Evolutionary conservation across 176 grass and related monocot genomes (phyloP), one percentile per base, ranked within the genome.

Genomic region (Musa schizocarpa): DNA sequence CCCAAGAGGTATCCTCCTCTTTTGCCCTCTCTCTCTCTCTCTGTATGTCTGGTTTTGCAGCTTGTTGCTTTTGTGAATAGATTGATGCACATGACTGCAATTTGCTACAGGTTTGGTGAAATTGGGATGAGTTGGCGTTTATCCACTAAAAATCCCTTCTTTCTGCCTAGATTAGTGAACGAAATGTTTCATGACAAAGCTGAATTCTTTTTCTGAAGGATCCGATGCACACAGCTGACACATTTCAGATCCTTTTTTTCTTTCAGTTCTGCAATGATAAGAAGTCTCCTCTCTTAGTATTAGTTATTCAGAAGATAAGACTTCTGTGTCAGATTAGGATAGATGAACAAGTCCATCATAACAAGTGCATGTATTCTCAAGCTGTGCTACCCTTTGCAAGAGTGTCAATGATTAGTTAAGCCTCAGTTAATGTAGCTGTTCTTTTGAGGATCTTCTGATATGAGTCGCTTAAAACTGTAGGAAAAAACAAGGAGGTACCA

Each of bases 401-500:
- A 26, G 22, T 3, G 9, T 20, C 12, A 10, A 26, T 26, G 11
- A 8, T 65, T 65, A 1, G 2, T 26, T 11, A 13, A 12, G 1
- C 9, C 10, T 65, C 2, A 6, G 14, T 29, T 11, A 67, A 67
- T 11, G 25, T 13, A 25, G 1, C 23, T 55, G 19, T 24, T 54
- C 20, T 73, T 22, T 5, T 22, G 20, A 13, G 4, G 21, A 50
- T 53, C 13, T 24, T 56, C 48, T 74, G n/a, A 26, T 74, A 2
- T 13, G 5, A 16, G 1, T 50, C 49, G 13, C 8, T 26, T 80
- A 4, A 65, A 77, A 67, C 78, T 77, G 75, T 72, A 88, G 88
- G 84, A 80, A 79, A 86, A 88, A 63, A 72, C 85, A 50, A 86
- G 63, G 74, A 90, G 50, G 57, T 97, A 93, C 80, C 54, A 91